Evolutionary conservation across 169 alveolate species (phyloP).

Genomic region (Plasmodium billcollinsi): DNA sequence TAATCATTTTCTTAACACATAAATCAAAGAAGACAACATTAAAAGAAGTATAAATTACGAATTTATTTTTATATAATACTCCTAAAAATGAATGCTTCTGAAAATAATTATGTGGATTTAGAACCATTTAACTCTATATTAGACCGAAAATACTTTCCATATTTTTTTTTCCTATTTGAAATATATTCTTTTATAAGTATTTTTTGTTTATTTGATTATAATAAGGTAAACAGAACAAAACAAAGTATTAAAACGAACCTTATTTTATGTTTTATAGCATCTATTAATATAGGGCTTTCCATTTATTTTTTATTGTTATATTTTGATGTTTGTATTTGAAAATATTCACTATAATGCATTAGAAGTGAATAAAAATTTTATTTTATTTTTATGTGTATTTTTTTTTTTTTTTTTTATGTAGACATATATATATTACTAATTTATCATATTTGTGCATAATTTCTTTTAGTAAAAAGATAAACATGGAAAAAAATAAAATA

Average conservation of each 20-base stretch:
- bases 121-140: slow-evolving; percentile 47
- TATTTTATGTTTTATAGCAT: slow-evolving; percentile 34
- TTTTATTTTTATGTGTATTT: background rate
- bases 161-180: slow-evolving; percentile 25
- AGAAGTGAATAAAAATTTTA: too few species aligned
- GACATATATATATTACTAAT: background rate
- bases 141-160: slow-evolving; percentile 51
- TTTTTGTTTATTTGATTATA: slow-evolving; percentile 36
- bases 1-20: too few species aligned
- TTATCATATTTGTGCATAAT: background rate
- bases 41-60: too few species aligned
- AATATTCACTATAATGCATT: too few species aligned
- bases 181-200: slow-evolving; percentile 41
- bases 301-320: slow-evolving; percentile 38
- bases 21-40: too few species aligned
- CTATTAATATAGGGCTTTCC: slow-evolving; percentile 60
- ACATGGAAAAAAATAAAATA: background rate
- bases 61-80: too few species aligned
- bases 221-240: slow-evolving; percentile 3
- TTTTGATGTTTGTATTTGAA: slow-evolving; percentile 21
- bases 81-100: slow-evolving; percentile 8
- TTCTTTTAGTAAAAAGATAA: background rate
- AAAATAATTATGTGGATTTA: slow-evolving; percentile 9
- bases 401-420: too few species aligned
- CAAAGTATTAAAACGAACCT: slow-evolving; percentile 12